phyloP scores from a whole-genome alignment of 2,329 filamentous ascomycete species.

The Epichloe gansuensis region DNA sequence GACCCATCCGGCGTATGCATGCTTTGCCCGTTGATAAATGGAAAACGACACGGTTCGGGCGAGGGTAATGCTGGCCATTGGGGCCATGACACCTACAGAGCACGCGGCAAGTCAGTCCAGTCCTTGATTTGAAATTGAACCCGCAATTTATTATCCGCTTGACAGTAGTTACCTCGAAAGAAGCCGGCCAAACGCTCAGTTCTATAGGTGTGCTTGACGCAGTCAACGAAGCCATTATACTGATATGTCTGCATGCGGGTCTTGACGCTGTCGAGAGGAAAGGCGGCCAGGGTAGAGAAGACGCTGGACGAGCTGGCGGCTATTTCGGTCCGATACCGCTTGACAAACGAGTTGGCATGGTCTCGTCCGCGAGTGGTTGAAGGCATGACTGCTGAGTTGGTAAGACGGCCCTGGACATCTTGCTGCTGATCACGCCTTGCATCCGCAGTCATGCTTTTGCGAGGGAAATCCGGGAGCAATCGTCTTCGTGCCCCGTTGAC shows the following conservation, averaged over 20 bases:
- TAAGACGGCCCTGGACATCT: constrained; percentile 24
- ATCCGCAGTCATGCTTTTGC: constrained; percentile 25
- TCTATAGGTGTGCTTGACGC: constrained; percentile 61
- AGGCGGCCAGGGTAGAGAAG: constrained; percentile 67
- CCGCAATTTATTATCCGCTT: background rate
- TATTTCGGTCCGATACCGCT: constrained; percentile 69
- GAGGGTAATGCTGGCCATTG: constrained; percentile 66
- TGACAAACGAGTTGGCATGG: constrained; percentile 39
- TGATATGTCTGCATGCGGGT: constrained; percentile 82
- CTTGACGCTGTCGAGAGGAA: constrained; percentile 80
- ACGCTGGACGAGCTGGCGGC: constrained; percentile 66
- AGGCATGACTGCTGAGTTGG: constrained; percentile 18
- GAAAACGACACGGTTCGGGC: constrained; percentile 70
- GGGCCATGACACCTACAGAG: constrained; percentile 55
- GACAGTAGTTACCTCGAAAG: constrained; percentile 52
- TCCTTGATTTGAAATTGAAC: background rate
- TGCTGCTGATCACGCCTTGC: constrained; percentile 21
- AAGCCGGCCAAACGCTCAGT: constrained; percentile 63
- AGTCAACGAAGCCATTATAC: constrained; percentile 61
- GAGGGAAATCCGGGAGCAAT: constrained; percentile 3
- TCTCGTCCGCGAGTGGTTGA: constrained; percentile 12
- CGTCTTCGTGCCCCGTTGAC: background rate
- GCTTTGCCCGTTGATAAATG: constrained; percentile 66
- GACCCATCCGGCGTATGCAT: constrained; percentile 58
- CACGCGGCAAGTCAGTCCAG: background rate